Evolutionary conservation across 2,329 filamentous ascomycete genomes (phyloP).

Genomic region (Ilyonectria destructans): DNA sequence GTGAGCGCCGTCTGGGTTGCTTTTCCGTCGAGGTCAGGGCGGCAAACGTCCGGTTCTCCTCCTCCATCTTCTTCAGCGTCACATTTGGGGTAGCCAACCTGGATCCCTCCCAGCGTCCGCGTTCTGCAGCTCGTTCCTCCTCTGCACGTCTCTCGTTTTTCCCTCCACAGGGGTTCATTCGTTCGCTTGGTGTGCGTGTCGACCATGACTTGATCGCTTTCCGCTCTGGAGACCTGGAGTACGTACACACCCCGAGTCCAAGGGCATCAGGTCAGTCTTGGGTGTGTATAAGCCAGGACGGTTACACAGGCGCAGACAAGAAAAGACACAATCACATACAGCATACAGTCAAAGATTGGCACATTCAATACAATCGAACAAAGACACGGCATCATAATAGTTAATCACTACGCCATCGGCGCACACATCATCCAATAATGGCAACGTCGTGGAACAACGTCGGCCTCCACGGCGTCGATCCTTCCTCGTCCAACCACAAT

Average conservation of each 20-base stretch:
- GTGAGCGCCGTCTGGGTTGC: neutral
- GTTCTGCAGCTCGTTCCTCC: neutral
- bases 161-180: neutral
- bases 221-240: conserved; percentile 8
- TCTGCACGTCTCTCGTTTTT: conserved; percentile 7
- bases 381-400: neutral
- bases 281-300: conserved; percentile 20
- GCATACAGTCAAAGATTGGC: neutral
- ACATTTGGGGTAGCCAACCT: no score
- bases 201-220: conserved; percentile 26
- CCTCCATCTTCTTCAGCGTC: neutral
- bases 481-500: conserved; percentile 20
- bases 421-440: conserved; percentile 9
- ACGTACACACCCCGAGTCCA: conserved; percentile 3
- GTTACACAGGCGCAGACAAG: neutral
- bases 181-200: neutral
- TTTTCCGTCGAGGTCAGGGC: neutral
- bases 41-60: neutral
- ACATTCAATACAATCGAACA: neutral
- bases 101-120: neutral
- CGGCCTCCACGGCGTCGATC: conserved; percentile 32
- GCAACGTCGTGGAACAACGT: conserved; percentile 34
- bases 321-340: neutral
- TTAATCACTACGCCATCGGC: neutral
- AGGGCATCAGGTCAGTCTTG: neutral